Evolutionary conservation across 352 stramenopile species (phyloP), one percentile per base, ranked within the genome.

Genomic region (Stephanocyclus meneghinianus): DNA sequence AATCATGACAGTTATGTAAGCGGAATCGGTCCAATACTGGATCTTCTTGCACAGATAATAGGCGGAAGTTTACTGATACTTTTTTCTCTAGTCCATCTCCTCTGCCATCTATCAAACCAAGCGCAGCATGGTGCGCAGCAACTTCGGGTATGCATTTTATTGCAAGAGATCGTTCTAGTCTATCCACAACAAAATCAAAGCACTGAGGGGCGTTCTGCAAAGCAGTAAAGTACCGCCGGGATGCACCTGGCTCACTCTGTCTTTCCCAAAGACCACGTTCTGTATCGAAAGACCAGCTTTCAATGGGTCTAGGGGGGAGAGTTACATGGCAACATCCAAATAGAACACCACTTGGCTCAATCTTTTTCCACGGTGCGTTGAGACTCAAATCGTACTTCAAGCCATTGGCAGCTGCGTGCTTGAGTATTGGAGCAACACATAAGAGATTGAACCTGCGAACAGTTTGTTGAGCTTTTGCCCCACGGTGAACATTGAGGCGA

Each of bases 111-210:
- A 85, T 78, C 15, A 90, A 53, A 10, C 48, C 47, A 35, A 42
- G 50, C 45, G 83, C 83, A 50, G 81, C 74, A 53, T 73, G 56
- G 56, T 91, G 86, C 16, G 83, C 83, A 53, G 69, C 82, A 18
- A 91, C 82, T 42, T 81, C 18, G 32, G 85, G 85, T 15, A 72
- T 68, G 47, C 76, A 82, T 40, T 82, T 75, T 7, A 90, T 70
- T 26, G 50, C 57, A 2, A 91, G 50, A 11, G 45, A 60, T n/a
- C 57, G 29, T 26, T 74, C 18, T 18, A 76, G 45, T n/a, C 26
- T 78, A 40, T 84, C 64, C 0, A 88, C 29, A 57, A 70, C 64
- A 50, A 91, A 65, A 11, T 79, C 55, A 57, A 89, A 91, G 18
- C 76, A 70, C 18, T 78, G 71, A 64, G 82, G 85, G 5, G 75